Percentiles rank a stretch among this genome's conserved stretches.
Evolutionary conservation across 805 yeast genomes (phyloP).

Genomic region (Cyberlindnera misumaiensis): DNA sequence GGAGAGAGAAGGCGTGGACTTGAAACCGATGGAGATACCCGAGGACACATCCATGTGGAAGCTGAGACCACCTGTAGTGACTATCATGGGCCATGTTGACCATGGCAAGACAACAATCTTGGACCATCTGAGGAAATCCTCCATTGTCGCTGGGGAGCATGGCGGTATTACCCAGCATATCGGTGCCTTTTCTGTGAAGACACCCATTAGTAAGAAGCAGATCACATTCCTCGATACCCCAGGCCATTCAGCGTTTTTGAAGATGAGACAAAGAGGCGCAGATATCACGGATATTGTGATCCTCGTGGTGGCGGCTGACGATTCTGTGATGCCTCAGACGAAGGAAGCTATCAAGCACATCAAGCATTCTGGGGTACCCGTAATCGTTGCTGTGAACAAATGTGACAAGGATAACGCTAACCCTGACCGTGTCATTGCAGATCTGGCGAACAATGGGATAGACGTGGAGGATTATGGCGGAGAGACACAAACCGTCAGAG

Average conservation of each 20-base stretch:
- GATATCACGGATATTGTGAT: conserved; percentile 87
- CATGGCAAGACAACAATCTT: conserved; percentile 96
- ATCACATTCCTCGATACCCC: conserved; percentile 96
- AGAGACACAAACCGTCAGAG: conserved; percentile 81
- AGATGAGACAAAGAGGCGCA: conserved; percentile 97
- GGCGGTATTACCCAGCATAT: conserved; percentile 98
- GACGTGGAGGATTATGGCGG: conserved; percentile 94
- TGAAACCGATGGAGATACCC: conserved; percentile 47
- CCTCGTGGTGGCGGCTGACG: conserved; percentile 94
- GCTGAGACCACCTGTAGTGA: conserved; percentile 86
- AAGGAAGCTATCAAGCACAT: conserved; percentile 93
- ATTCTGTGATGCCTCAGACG: conserved; percentile 97
- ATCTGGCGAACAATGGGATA: conserved; percentile 68
- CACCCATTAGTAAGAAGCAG: conserved; percentile 64
- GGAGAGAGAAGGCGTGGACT: conserved; percentile 30
- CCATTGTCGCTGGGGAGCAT: conserved; percentile 76
- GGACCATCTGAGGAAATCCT: conserved; percentile 78
- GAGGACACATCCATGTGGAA: conserved; percentile 35
- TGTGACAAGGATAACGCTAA: conserved; percentile 77
- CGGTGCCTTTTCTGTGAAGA: conserved; percentile 89
- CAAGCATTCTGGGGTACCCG: conserved; percentile 68
- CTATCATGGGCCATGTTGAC: conserved; percentile 98
- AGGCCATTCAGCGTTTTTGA: conserved; percentile 94
- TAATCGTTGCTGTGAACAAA: conserved; percentile 89
- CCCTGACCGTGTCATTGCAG: conserved; percentile 69